Conservation (phyloP, 2,329 filamentous ascomycete species). For the Phyllosticta paracitricarpa region DNA sequence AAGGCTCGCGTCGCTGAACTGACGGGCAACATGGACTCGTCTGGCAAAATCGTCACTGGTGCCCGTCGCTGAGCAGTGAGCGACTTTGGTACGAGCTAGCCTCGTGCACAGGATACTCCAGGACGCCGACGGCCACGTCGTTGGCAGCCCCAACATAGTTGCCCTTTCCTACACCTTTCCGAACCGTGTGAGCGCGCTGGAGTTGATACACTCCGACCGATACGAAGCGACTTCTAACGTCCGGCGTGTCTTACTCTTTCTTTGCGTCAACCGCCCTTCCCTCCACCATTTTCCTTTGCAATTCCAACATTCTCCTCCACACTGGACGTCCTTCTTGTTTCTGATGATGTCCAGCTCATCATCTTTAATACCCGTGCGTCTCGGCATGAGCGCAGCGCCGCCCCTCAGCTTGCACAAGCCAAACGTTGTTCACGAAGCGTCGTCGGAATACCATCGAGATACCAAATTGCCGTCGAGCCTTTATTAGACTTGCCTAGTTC, state of each 20-base stretch:
- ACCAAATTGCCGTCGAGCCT: not conserved
- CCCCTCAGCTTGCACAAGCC: not conserved
- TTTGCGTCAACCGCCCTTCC: not conserved
- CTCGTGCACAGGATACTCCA: not conserved
- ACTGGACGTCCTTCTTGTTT: not conserved
- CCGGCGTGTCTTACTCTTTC: not conserved
- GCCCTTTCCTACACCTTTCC: not conserved
- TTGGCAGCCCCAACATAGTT: not conserved
- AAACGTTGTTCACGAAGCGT: not conserved
- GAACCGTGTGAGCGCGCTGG: not conserved
- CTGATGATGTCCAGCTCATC: not conserved
- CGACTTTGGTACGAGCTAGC: not conserved
- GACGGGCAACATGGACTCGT: slow-evolving; percentile 62
- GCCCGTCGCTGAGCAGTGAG: not conserved
- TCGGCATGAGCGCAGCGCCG: not conserved
- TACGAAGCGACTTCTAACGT: not conserved
- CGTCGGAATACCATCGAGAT: not conserved
- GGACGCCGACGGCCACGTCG: not conserved
- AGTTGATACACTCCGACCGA: not conserved
- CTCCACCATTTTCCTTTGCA: not conserved
- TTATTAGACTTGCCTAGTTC: not conserved
- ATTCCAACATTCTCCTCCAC: not conserved
- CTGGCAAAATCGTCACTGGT: slow-evolving; percentile 9
- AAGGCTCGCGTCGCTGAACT: slow-evolving; percentile 93
- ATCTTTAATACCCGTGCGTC: not conserved